These are phyloP conservation scores for Fimicolochytrium jonesii DNA, from an alignment of 192 early-diverging fungal species.

Conservation along the genomic window DNA sequence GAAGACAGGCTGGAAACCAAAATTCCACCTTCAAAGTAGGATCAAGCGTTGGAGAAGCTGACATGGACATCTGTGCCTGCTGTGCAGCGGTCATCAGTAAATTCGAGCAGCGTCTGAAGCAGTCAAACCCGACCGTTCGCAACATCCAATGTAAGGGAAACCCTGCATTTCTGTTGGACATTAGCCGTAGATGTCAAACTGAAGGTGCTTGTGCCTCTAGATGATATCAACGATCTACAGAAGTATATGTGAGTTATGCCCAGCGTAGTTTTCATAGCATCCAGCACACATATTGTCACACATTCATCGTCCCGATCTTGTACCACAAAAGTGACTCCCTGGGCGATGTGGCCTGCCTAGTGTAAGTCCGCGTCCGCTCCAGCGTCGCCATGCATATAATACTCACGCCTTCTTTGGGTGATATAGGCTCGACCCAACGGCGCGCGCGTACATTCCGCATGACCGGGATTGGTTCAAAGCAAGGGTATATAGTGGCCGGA, in stretches of 20 bases:
- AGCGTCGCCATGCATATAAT: neutral
- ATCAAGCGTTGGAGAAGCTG: no score
- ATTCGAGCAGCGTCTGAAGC: slow-evolving; percentile 16
- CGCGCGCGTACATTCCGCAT: neutral
- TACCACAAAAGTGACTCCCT: slow-evolving; percentile 6
- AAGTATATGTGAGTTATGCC: slow-evolving; percentile 16
- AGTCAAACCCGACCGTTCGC: slow-evolving; percentile 16
- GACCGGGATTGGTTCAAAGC: slow-evolving; percentile 14
- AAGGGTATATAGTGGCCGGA: neutral
- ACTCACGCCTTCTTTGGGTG: neutral
- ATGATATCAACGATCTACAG: slow-evolving; percentile 20
- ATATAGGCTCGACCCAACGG: slow-evolving; percentile 2
- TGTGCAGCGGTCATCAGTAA: slow-evolving; percentile 15
- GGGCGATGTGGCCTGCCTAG: slow-evolving; percentile 12
- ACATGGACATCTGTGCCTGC: no score
- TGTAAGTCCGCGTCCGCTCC: slow-evolving; percentile 1
- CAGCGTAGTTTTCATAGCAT: neutral
- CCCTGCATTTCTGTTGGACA: no score
- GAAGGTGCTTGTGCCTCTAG: neutral
- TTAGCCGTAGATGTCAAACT: neutral
- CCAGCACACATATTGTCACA: neutral
- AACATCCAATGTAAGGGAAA: slow-evolving; percentile 23
- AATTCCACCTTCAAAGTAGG: no score
- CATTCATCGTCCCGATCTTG: neutral
- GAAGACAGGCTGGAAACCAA: no score